These are phyloP conservation scores for Acmispon strigosus DNA, from an alignment of 306 rosid genomes.

Conservation along the genomic window DNA sequence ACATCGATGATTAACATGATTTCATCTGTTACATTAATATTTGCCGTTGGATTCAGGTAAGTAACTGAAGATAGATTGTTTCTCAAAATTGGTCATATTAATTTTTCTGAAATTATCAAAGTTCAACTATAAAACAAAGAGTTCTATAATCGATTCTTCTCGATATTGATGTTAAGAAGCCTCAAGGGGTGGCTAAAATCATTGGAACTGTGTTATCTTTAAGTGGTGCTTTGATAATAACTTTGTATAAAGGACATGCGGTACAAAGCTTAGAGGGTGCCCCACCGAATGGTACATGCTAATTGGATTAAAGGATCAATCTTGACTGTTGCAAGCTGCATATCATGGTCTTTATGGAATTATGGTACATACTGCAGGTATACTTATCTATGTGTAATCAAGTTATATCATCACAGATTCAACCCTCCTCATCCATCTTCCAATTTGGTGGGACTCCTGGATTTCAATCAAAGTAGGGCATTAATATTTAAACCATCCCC, in stretches of 20 bases:
- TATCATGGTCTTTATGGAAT: conserved; percentile 41
- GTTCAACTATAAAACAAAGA: not conserved
- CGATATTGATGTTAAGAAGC: conserved; percentile 24
- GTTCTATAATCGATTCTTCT: not conserved
- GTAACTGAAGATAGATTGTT: not conserved
- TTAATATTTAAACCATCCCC: too few species aligned
- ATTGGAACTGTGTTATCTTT: conserved; percentile 31
- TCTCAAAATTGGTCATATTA: not conserved
- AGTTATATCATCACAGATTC: not conserved
- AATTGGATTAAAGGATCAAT: conserved; percentile 39
- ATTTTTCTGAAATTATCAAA: too few species aligned
- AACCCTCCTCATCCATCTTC: too few species aligned
- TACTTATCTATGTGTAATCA: not conserved
- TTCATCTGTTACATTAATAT: conserved; percentile 35
- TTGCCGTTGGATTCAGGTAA: conserved; percentile 33
- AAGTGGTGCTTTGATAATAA: conserved; percentile 26
- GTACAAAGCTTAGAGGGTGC: conserved; percentile 22
- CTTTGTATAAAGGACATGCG: conserved; percentile 30
- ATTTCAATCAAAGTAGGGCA: too few species aligned
- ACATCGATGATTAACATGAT: conserved; percentile 32
- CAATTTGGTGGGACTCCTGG: too few species aligned
- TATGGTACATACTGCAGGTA: conserved; percentile 46
- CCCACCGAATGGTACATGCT: conserved; percentile 14
- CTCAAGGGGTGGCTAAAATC: conserved; percentile 36
- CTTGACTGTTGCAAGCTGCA: conserved; percentile 35